Conservation (phyloP, 139 green algal genomes). For the Chlorella sorokiniana region DNA sequence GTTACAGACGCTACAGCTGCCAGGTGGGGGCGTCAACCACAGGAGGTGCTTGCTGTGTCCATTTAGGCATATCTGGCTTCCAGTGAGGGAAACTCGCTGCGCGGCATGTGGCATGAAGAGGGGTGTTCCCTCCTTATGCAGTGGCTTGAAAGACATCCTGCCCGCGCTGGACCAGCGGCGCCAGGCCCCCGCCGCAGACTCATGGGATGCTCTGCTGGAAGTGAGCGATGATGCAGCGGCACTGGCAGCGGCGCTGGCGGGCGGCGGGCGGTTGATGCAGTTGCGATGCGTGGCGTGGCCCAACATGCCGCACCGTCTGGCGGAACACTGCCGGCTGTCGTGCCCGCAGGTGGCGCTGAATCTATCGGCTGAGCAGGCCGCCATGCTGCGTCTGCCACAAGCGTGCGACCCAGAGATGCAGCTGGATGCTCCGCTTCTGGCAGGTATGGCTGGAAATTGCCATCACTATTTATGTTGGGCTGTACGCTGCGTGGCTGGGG, state of each 20-base stretch:
- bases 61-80: too few relatives aligned
- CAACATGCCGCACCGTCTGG: slow-evolving; percentile 5
- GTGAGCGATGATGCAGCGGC: not conserved
- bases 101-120: not conserved
- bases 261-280: not conserved
- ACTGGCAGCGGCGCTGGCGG: slow-evolving; percentile 1
- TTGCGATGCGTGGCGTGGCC: slow-evolving; percentile 24
- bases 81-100: too few relatives aligned
- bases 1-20: not conserved
- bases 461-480: too few relatives aligned
- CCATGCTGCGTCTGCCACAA: not conserved
- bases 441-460: slow-evolving; percentile 10
- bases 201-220: slow-evolving; percentile 6
- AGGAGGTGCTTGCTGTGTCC: too few relatives aligned
- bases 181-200: not conserved
- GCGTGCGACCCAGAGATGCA: not conserved
- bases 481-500: not conserved
- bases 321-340: not conserved
- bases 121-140: not conserved
- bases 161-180: not conserved
- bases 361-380: not conserved
- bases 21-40: not conserved
- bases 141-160: slow-evolving; percentile 7
- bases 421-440: slow-evolving; percentile 19
- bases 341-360: slow-evolving; percentile 28